Evolutionary conservation across 768 basidiomycete species (phyloP), one percentile per base, ranked within the genome.

Genomic region (Sarcodon sp.): DNA sequence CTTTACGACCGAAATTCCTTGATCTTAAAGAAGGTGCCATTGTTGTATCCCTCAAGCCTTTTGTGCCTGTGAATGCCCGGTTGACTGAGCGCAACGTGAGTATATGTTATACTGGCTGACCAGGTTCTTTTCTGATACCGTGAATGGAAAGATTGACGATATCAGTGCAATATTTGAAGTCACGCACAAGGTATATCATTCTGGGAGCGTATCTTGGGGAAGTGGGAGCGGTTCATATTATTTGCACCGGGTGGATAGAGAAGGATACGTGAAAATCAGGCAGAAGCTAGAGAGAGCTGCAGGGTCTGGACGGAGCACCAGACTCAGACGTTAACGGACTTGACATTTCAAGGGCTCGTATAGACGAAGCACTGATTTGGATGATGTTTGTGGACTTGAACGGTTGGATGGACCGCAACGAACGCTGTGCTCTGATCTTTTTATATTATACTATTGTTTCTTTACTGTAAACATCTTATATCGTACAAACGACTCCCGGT

Each of bases 11-110:
- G 31, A 85, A 90, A 58, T 98, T 98, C 65, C 69, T 99, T 47
- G 96, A 99, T 59, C 69, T 98, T 51, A 96, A 91, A 59, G 89
- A 94, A 50, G 88, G 89, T 15, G 90, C 92, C 0, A 81, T 81
- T 44, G 86, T 99, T 43, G 77, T 98, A 35, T 91, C 88, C 15
- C 67, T 99, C 13, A 79, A 83, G 50, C 89, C 91, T 1, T 96
- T 89, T 53, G 82, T 92, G 48, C 75, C 82, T 33, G 63, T 67
- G 18, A 69, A 83, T 54, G 83, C 81, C 38, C 78, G 87, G 35
- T 69, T 96, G 49, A 89, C 86, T 0, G 83, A 90, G 55, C 83
- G 86, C 41, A 94, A 91, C 54, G 83, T 87, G 54, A 13, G 39
- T 41, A 8, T 3, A 9, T 41, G 8, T 41, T 8, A 13, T 33